A percentile compares a stretch with the other conserved stretches of the same genome.
Evolutionary conservation across 495 filamentous ascomycete species (phyloP).

Genomic region (Beverwykella pulmonaria): DNA sequence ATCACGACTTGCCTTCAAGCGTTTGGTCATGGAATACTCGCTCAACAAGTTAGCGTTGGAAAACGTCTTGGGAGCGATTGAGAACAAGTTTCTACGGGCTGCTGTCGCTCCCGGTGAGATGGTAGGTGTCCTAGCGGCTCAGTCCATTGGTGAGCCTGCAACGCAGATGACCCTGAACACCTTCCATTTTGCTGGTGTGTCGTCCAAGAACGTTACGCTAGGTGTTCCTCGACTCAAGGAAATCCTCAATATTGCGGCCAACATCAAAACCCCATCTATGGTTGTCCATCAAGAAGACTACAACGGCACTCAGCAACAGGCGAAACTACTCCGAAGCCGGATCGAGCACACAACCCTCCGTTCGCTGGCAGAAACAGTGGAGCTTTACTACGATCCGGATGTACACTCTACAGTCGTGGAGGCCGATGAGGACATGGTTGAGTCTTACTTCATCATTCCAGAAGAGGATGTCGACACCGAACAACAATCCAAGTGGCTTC

Average conservation of each 20-base stretch:
- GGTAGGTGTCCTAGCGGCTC: slow-evolving; percentile 96
- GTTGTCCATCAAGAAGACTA: slow-evolving; percentile 76
- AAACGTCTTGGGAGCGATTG: slow-evolving; percentile 87
- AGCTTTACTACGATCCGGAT: slow-evolving; percentile 97
- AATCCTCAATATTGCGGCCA: slow-evolving; percentile 94
- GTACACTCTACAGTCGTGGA: slow-evolving; percentile 81
- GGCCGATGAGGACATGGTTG: slow-evolving; percentile 89
- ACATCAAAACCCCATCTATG: slow-evolving; percentile 99
- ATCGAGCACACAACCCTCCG: slow-evolving; percentile 96
- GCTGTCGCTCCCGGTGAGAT: slow-evolving; percentile 91
- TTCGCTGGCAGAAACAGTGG: slow-evolving; percentile 84
- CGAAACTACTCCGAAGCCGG: slow-evolving; percentile 81
- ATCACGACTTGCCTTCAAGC: slow-evolving; percentile 87
- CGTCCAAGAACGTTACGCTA: slow-evolving; percentile 98
- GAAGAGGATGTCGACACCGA: slow-evolving; percentile 76
- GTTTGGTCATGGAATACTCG: slow-evolving; percentile 78
- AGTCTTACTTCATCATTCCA: slow-evolving; percentile 94
- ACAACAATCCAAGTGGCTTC: slow-evolving; percentile 87
- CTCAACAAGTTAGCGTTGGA: slow-evolving; percentile 92
- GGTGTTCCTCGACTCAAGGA: slow-evolving; percentile 99
- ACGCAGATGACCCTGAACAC: slow-evolving; percentile 99
- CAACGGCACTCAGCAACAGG: slow-evolving; percentile 67
- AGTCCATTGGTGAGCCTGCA: slow-evolving; percentile 97
- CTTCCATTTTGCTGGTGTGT: slow-evolving; percentile 99
- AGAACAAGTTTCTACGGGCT: slow-evolving; percentile 79